phyloP scores from a whole-genome alignment of 106 monocot species.

The Allium sativum region DNA sequence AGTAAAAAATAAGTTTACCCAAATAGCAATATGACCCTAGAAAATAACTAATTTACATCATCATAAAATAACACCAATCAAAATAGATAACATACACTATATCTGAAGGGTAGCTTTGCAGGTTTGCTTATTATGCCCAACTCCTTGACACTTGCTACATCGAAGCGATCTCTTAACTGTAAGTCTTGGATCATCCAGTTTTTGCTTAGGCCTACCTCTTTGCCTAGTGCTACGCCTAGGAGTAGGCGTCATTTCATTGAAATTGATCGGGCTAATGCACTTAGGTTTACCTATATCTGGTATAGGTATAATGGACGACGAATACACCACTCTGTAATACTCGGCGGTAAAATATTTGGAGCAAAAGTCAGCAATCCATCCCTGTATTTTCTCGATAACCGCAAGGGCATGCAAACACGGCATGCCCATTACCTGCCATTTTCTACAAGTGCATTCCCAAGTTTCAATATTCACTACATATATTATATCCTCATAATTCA shows the following conservation, averaged over 20 bases:
- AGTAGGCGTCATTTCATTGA: not conserved
- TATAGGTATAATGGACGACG: conserved; percentile 1
- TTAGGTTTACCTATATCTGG: not conserved
- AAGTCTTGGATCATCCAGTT: conserved; percentile 7
- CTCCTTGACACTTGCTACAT: conserved; percentile 4
- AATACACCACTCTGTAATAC: conserved; percentile 6
- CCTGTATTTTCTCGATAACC: not conserved
- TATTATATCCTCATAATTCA: conserved; percentile 21
- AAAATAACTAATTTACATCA: conserved; percentile 2
- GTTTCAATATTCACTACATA: conserved; percentile 10
- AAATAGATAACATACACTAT: not conserved
- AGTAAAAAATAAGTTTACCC: no score
- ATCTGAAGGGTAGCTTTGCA: conserved; percentile 9
- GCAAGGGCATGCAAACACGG: conserved; percentile 19
- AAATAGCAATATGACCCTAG: no score
- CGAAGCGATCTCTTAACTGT: conserved; percentile 3
- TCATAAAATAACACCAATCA: not conserved
- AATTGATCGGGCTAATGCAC: not conserved
- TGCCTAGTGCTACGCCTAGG: not conserved
- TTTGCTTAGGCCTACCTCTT: not conserved
- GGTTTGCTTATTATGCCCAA: conserved; percentile 14
- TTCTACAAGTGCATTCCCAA: conserved; percentile 14
- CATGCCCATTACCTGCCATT: conserved; percentile 19
- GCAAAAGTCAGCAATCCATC: not conserved
- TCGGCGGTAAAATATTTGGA: conserved; percentile 14